These are phyloP conservation scores for Rhinocladiella mackenziei DNA, from an alignment of 2,329 filamentous ascomycete genomes.

Conservation along the genomic window DNA sequence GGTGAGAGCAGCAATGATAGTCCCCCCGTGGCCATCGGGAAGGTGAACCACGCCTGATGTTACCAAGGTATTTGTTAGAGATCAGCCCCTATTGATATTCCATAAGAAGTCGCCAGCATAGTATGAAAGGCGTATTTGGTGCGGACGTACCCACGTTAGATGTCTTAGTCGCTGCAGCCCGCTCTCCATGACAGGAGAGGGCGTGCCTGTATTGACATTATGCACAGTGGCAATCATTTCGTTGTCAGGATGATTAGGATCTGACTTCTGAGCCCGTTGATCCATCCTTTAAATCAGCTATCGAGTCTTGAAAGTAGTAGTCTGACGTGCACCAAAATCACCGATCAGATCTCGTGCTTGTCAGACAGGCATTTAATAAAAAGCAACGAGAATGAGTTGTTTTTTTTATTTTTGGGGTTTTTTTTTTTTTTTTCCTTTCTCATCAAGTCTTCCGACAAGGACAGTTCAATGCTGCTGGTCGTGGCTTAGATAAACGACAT, in stretches of 20 bases:
- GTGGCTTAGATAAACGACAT: too few relatives aligned
- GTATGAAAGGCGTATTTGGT: neutral
- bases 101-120: too few relatives aligned
- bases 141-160: constrained; percentile 9
- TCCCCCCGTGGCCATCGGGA: constrained; percentile 71
- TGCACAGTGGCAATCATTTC: neutral
- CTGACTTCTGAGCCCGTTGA: neutral
- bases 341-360: too few relatives aligned
- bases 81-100: neutral
- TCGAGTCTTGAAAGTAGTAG: neutral
- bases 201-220: neutral
- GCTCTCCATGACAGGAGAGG: constrained; percentile 4
- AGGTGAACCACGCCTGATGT: constrained; percentile 59
- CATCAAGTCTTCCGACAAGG: too few relatives aligned
- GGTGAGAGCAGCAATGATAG: constrained; percentile 60
- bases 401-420: too few relatives aligned
- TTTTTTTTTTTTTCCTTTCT: too few relatives aligned
- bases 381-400: too few relatives aligned
- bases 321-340: too few relatives aligned
- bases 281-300: neutral
- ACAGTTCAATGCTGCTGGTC: too few relatives aligned
- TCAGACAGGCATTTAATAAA: too few relatives aligned
- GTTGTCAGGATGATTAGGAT: neutral
- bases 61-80: neutral
- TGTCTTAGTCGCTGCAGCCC: constrained; percentile 11